Conservation (phyloP, 371 early-diverging fungal genomes). For the Rhizopus stolonifer region DNA sequence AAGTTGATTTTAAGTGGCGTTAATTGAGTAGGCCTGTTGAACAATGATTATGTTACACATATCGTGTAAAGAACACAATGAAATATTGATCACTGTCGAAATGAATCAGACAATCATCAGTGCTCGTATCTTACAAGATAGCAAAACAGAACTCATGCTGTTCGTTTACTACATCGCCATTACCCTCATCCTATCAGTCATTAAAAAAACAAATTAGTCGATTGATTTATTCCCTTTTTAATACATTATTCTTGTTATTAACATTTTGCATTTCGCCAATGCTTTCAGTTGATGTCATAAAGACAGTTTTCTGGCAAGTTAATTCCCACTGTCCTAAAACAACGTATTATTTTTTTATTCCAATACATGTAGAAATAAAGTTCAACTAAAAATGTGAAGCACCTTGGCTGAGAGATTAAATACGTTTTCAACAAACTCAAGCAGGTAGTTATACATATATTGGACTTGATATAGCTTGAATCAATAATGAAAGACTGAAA, state of each 20-base stretch:
- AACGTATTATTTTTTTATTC: slow-evolving; percentile 6
- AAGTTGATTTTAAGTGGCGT: too few species aligned
- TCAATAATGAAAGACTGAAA: too few species aligned
- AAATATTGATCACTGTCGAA: too few species aligned
- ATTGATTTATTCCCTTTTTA: slow-evolving; percentile 5
- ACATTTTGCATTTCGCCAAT: slow-evolving; percentile 8
- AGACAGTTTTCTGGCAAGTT: slow-evolving; percentile 7
- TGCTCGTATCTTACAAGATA: too few species aligned
- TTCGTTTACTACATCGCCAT: slow-evolving; percentile 3
- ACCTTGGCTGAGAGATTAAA: slow-evolving; percentile 3
- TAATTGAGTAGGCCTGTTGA: too few species aligned
- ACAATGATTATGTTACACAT: too few species aligned
- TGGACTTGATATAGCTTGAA: too few species aligned
- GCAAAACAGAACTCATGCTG: too few species aligned
- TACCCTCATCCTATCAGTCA: slow-evolving; percentile 7
- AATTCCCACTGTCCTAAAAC: slow-evolving; percentile 7
- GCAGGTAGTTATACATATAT: slow-evolving; percentile 7
- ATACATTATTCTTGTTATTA: slow-evolving; percentile 6
- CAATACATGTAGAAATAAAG: slow-evolving; percentile 5
- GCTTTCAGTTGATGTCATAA: slow-evolving; percentile 5
- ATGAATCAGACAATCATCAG: too few species aligned
- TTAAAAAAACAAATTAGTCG: slow-evolving; percentile 4
- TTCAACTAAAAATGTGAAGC: slow-evolving; percentile 5
- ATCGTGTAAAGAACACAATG: too few species aligned
- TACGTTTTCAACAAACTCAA: slow-evolving; percentile 8